phyloP scores from a whole-genome alignment of 345 rosid species.

The Populus deltoides region DNA sequence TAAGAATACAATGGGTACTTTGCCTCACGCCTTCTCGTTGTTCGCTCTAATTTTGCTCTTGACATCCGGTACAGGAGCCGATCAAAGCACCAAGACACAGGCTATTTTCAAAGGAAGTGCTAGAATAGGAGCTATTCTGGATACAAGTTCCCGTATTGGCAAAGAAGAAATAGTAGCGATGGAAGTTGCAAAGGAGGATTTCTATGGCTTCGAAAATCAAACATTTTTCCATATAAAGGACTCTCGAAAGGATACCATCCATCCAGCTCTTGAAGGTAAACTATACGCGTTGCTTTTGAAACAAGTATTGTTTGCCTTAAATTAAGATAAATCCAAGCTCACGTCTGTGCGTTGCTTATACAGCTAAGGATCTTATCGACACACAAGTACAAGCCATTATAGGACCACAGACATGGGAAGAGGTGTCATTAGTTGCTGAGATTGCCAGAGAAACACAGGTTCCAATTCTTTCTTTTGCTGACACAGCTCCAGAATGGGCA shows the following conservation, averaged over 20 bases:
- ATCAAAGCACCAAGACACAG: too few relatives aligned
- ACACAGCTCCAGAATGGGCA: conserved; percentile 23
- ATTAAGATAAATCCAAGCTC: too few relatives aligned
- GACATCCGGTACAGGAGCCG: too few relatives aligned
- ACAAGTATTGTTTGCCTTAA: background rate
- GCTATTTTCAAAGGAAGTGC: too few relatives aligned
- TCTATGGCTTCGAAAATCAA: background rate
- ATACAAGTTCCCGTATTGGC: background rate
- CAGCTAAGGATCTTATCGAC: conserved; percentile 15
- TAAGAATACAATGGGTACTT: too few relatives aligned
- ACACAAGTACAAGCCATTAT: conserved; percentile 18
- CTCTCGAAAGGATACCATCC: background rate
- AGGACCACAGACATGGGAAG: conserved; percentile 32
- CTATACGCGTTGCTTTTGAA: background rate
- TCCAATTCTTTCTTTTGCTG: conserved; percentile 22
- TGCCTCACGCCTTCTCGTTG: too few relatives aligned
- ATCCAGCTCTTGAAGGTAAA: background rate
- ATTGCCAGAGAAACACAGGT: conserved; percentile 10
- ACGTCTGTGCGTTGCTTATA: background rate
- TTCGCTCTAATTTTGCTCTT: too few relatives aligned
- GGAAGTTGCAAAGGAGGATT: background rate
- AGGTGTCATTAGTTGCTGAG: conserved; percentile 22
- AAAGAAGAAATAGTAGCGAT: background rate
- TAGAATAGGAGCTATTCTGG: background rate
- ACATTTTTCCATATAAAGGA: background rate